A percentile compares a stretch with the other conserved stretches of the same genome.
Evolutionary conservation across 2,329 filamentous ascomycete genomes (phyloP).

Genomic region (Tolypocladium paradoxum): DNA sequence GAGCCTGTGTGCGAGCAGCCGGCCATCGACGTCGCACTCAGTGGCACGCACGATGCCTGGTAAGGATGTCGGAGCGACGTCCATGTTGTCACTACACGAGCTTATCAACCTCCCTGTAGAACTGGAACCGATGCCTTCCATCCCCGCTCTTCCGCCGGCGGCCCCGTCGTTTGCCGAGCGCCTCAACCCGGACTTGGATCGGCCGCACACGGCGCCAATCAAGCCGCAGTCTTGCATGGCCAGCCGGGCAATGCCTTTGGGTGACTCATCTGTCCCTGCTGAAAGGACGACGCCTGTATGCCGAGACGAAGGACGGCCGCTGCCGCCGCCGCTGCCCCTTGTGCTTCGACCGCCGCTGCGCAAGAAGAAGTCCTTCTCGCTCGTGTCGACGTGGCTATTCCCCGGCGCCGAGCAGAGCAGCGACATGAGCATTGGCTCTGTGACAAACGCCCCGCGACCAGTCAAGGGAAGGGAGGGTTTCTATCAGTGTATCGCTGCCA

Average conservation of each 20-base stretch:
- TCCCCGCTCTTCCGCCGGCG: slow-evolving; percentile 45
- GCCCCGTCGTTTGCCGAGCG: slow-evolving; percentile 48
- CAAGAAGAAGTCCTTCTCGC: slow-evolving; percentile 58
- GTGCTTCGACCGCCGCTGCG: slow-evolving; percentile 48
- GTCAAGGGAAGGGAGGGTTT: slow-evolving; percentile 43
- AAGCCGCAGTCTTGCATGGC: slow-evolving; percentile 21
- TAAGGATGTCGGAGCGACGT: slow-evolving; percentile 12
- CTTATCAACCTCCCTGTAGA: slow-evolving; percentile 17
- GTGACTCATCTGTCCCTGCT: neutral
- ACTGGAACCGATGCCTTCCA: slow-evolving; percentile 40
- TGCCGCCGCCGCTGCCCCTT: slow-evolving; percentile 46
- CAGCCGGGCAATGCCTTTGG: slow-evolving; percentile 14
- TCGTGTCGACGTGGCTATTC: slow-evolving; percentile 50
- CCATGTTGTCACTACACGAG: neutral
- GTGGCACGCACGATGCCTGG: slow-evolving; percentile 19
- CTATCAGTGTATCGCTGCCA: slow-evolving; percentile 42
- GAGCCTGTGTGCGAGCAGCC: slow-evolving; percentile 43
- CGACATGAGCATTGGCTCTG: slow-evolving; percentile 34
- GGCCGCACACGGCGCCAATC: slow-evolving; percentile 22
- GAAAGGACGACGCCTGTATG: neutral
- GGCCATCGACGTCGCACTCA: slow-evolving; percentile 41
- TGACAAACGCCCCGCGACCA: slow-evolving; percentile 45
- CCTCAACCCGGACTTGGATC: slow-evolving; percentile 34
- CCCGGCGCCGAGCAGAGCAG: slow-evolving; percentile 25
- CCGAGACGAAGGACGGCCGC: slow-evolving; percentile 21